Evolutionary conservation across 495 filamentous ascomycete species (phyloP).

Genomic region (Tricharina praecox): DNA sequence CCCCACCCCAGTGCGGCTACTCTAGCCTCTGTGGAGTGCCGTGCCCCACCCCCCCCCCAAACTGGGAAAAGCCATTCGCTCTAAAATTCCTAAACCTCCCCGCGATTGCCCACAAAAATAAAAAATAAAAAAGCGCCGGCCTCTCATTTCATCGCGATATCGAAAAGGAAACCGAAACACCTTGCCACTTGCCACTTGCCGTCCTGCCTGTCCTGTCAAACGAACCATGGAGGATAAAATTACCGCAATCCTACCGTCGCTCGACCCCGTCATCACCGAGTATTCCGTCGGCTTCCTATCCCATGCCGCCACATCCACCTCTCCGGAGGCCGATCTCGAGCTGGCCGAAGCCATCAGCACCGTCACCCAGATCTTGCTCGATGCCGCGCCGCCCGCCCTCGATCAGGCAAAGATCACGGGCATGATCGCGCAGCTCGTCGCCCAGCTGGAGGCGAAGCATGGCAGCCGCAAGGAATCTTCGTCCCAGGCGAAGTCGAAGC

Average conservation of each 20-base stretch:
- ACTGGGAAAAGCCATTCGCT: too few species aligned
- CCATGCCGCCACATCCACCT: conserved; percentile 73
- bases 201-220: too few species aligned
- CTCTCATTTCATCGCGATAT: too few species aligned
- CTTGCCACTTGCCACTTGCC: too few species aligned
- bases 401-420: conserved; percentile 62
- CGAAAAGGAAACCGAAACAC: too few species aligned
- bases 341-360: conserved; percentile 68
- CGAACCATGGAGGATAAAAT: conserved; percentile 80
- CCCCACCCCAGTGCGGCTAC: too few species aligned
- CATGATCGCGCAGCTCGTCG: conserved; percentile 81
- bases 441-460: conserved; percentile 55
- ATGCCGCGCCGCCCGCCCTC: conserved; percentile 52
- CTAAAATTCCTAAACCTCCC: too few species aligned
- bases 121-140: too few species aligned
- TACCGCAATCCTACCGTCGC: conserved; percentile 64
- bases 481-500: conserved; percentile 57
- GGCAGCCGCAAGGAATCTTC: conserved; percentile 55
- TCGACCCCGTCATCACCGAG: conserved; percentile 78
- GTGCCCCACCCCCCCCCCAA: too few species aligned
- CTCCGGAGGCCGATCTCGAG: conserved; percentile 51
- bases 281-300: conserved; percentile 89
- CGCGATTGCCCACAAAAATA: too few species aligned
- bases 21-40: too few species aligned
- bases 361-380: conserved; percentile 65